Evolutionary conservation across 2,329 filamentous ascomycete genomes (phyloP).

Genomic region (Cladophialophora chaetospira): DNA sequence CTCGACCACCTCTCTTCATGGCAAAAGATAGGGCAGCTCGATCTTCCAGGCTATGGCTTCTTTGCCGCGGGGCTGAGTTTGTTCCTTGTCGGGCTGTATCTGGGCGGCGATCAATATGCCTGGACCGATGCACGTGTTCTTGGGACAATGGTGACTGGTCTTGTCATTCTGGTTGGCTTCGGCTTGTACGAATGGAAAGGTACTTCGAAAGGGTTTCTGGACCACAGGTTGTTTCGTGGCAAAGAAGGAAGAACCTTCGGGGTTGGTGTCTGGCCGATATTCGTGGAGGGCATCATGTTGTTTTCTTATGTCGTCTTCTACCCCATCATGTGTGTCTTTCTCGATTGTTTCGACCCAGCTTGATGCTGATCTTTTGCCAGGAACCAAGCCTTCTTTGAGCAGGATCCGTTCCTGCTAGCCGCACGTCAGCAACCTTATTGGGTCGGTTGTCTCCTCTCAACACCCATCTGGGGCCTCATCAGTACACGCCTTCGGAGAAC

Average conservation of each 20-base stretch:
- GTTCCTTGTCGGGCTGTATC: not conserved
- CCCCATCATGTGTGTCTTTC: conserved; percentile 12
- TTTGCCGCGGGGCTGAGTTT: not conserved
- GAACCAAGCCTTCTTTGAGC: too few species aligned
- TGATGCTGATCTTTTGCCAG: too few species aligned
- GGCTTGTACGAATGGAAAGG: conserved; percentile 22
- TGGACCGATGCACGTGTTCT: conserved; percentile 13
- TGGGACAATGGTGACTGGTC: conserved; percentile 2
- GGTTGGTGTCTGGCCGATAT: conserved; percentile 14
- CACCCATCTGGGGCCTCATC: not conserved
- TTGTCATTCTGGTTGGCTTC: conserved; percentile 14
- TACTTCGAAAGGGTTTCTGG: conserved; percentile 12
- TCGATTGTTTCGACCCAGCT: conserved; percentile 1
- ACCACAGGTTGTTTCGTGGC: conserved; percentile 17
- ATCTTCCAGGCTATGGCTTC: not conserved
- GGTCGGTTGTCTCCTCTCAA: too few species aligned
- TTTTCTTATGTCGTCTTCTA: conserved; percentile 16
- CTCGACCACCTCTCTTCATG: conserved; percentile 3
- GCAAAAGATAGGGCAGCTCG: conserved; percentile 5
- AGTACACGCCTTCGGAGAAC: not conserved
- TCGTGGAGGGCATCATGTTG: conserved; percentile 13
- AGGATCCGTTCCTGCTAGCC: not conserved
- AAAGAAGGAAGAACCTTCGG: conserved; percentile 13
- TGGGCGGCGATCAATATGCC: conserved; percentile 5
- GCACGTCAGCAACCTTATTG: too few species aligned